phyloP scores from a whole-genome alignment of 1,284 basidiomycete species.

The Macrocystidia cucumis region DNA sequence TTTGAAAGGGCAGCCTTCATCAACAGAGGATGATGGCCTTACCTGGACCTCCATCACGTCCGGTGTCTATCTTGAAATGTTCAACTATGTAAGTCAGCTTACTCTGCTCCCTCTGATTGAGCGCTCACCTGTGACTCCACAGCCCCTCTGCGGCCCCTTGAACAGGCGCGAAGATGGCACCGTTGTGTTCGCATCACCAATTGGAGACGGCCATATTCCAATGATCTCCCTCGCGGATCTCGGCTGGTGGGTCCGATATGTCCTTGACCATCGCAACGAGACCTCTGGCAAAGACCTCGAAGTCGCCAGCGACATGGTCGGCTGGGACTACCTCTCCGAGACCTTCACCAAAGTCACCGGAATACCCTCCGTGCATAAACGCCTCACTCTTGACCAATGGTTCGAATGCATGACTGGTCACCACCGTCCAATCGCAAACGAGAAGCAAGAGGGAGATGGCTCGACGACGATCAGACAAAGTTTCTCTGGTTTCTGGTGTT shows the following conservation, averaged over 20 bases:
- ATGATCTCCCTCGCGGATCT: conserved; percentile 39
- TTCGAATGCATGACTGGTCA: conserved; percentile 23
- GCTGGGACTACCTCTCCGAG: conserved; percentile 32
- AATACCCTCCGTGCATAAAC: conserved; percentile 27
- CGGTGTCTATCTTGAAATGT: conserved; percentile 40
- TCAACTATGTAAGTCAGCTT: conserved; percentile 20
- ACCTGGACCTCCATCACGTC: conserved; percentile 33
- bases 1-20: conserved; percentile 31
- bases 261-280: conserved; percentile 32
- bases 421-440: conserved; percentile 25
- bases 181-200: conserved; percentile 32
- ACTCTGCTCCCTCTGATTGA: background rate
- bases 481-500: conserved; percentile 32
- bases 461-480: conserved; percentile 29
- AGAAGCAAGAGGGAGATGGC: conserved; percentile 20
- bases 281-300: conserved; percentile 32
- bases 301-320: conserved; percentile 34
- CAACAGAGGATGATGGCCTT: conserved; percentile 23
- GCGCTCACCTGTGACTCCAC: background rate
- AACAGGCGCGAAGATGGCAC: conserved; percentile 33
- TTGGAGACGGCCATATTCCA: conserved; percentile 30
- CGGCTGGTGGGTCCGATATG: conserved; percentile 39
- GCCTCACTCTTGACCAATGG: conserved; percentile 33
- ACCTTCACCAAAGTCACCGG: conserved; percentile 37
- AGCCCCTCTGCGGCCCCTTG: conserved; percentile 32